Percentiles rank a stretch among this genome's conserved stretches.
Conservation (phyloP, 2,329 filamentous ascomycete species). For the Pseudocercospora eumusae region DNA sequence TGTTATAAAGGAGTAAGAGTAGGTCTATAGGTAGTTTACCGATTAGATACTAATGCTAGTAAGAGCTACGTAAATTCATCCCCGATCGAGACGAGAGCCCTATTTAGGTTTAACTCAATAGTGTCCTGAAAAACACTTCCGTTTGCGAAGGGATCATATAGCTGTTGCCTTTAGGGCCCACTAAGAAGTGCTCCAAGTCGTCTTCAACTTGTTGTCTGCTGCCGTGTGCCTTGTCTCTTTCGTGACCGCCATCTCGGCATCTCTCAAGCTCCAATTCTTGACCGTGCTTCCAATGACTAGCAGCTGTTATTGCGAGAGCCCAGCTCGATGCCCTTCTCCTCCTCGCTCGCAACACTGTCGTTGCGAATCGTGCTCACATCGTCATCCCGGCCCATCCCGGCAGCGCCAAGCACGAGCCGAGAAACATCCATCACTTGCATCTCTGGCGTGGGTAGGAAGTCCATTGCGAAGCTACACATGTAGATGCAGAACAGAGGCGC, state of each 20-base stretch:
- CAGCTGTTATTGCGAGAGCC: background rate
- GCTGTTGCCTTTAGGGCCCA: background rate
- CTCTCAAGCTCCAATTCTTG: too few species aligned
- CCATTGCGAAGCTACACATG: slow-evolving; percentile 10
- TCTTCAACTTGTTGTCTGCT: background rate
- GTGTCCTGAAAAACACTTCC: too few species aligned
- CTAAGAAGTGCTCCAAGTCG: background rate
- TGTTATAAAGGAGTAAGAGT: too few species aligned
- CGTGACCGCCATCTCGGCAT: background rate
- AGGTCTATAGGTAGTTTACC: too few species aligned
- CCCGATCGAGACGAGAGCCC: too few species aligned
- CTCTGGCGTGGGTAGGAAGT: slow-evolving; percentile 1
- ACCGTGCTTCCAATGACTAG: background rate
- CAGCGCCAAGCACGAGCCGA: background rate
- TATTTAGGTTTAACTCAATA: too few species aligned
- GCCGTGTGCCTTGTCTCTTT: background rate
- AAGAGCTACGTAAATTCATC: too few species aligned
- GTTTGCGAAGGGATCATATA: too few species aligned
- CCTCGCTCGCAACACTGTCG: background rate
- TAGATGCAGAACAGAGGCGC: slow-evolving; percentile 6
- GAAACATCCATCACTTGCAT: slow-evolving; percentile 3
- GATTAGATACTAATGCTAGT: too few species aligned
- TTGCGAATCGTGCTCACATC: background rate
- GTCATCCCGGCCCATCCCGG: background rate
- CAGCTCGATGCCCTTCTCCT: background rate